A percentile compares a stretch with the other conserved stretches of the same genome.
These are phyloP conservation scores for Gastrolobium villosum DNA, from an alignment of 306 rosid species.

Conservation along the genomic window DNA sequence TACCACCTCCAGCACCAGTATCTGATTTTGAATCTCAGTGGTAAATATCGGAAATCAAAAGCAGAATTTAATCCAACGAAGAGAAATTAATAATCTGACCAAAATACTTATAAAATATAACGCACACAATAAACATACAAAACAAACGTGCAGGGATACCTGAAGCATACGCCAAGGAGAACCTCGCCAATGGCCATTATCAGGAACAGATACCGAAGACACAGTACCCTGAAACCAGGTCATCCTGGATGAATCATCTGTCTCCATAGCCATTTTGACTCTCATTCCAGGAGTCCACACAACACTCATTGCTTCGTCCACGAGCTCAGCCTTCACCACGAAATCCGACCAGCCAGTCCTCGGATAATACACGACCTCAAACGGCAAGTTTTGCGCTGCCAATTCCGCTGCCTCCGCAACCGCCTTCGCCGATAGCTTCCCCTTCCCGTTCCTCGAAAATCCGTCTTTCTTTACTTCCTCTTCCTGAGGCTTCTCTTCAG, in stretches of 20 bases:
- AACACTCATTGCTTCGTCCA: constrained; percentile 57
- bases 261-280: constrained; percentile 73
- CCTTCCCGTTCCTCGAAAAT: constrained; percentile 57
- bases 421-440: constrained; percentile 51
- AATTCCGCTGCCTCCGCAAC: constrained; percentile 65
- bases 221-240: constrained; percentile 76
- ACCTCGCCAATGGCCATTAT: constrained; percentile 53
- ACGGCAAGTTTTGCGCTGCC: constrained; percentile 65
- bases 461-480: constrained; percentile 31
- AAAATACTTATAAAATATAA: neutral
- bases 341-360: constrained; percentile 70
- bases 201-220: constrained; percentile 39
- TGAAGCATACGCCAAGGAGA: constrained; percentile 87
- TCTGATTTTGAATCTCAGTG: constrained; percentile 6
- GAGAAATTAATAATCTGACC: neutral
- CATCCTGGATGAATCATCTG: constrained; percentile 70
- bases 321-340: constrained; percentile 70
- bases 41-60: neutral
- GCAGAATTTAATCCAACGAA: neutral
- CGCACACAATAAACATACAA: neutral
- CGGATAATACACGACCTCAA: constrained; percentile 81
- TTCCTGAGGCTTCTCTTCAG: constrained; percentile 44
- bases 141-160: constrained; percentile 46
- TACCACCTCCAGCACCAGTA: neutral
- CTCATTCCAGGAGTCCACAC: constrained; percentile 66